Evolutionary conservation across 108 stramenopile genomes (phyloP), one percentile per base, ranked within the genome.

Genomic region (Poteriospumella lacustris): DNA sequence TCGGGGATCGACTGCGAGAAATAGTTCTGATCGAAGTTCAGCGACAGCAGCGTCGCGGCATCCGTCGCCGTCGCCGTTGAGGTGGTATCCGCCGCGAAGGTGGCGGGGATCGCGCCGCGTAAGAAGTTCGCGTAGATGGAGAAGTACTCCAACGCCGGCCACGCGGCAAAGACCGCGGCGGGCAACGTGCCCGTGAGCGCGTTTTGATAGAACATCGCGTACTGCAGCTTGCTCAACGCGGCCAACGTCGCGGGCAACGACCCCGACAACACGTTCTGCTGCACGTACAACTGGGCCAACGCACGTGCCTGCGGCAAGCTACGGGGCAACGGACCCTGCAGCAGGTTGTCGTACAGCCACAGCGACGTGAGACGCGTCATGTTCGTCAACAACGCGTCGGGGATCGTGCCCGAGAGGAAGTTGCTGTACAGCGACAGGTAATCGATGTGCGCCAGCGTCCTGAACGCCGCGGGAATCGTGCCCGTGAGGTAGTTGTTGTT

Each of bases 401-500:
- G n/a, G n/a, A 78, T 19, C 19, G 34, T 39, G 0, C 78, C 78
- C 24, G 75, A 76, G 1, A 80, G 72, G 1, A 33, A n/a, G 77
- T 80, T 80, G 42, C 5, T 68, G 39, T 62, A 73, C 52, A 80
- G 2, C 31, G 68, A 38, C 0, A 80, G 68, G 39, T 75, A 78
- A 38, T 75, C 36, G 5, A 80, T 39, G 5, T 79, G 52, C 70
- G 28, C 68, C 24, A 80, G 44, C 31, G 34, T 26, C 1, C 9
- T 67, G 31, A 73, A n/a, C 29, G 28, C 68, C 0, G 24, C 40
- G 1, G 79, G 79, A 0, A 80, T 34, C 1, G n/a, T 2, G 0
- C 79, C 79, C 0, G 26, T 75, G 68, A 80, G 68, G 39, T 38
- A 70, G 38, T 80, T 80, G 69, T 72, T 69, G 33, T 80, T 77